Base-by-base conservation (phyloP, 768 basidiomycete genomes). In the Pleurotus tuber-regium region DNA sequence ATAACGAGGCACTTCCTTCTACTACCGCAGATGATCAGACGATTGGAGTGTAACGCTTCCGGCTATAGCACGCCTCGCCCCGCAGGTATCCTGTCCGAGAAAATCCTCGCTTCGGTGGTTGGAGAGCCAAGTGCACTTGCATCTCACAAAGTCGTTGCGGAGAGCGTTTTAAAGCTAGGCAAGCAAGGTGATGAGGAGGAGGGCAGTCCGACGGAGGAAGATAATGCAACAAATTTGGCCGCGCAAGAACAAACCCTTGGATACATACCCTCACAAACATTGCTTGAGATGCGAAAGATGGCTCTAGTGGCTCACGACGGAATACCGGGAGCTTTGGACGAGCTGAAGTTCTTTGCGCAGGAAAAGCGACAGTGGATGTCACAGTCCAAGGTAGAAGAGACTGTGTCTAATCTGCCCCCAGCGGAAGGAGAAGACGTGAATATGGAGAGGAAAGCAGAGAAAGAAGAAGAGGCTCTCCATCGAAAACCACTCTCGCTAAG, bases 1-100 rank as follows among this genome's bases (percentile, higher is more conserved):
- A 86, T 91, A 41, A 76, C 88, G 25, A 86, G 89, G 55, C 85
- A 86, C 59, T 71, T 89, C 6, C 70, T 92, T 11, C 73, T 87
- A 12, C 66, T 90, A 21, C 82, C 84, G 4, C 88, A 89, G 63
- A 77, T 89, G 66, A 81, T 82, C 0, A 80, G 82, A 47, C 83
- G 89, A 8, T 70, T 92, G 19, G 82, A 81, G 56, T 87, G 86
- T 70, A 87, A 88, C 64, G 80, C 79, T n/a, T 74, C 75, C 14
- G 81, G 82, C 49, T 80, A 82, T 49, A 73, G 78, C 40, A 70
- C 77, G 9, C 89, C 87, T 0, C 75, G 79, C 23, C 79, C 77
- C 56, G 79, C 84, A 0, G 82, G 82, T 1, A 76, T 84, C 26
- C 73, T 87, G 35, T 85, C 84, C 0, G 89, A 92, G 67, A 79